phyloP scores from a whole-genome alignment of 2,329 filamentous ascomycete species.

The Alternaria novae-zelandiae region DNA sequence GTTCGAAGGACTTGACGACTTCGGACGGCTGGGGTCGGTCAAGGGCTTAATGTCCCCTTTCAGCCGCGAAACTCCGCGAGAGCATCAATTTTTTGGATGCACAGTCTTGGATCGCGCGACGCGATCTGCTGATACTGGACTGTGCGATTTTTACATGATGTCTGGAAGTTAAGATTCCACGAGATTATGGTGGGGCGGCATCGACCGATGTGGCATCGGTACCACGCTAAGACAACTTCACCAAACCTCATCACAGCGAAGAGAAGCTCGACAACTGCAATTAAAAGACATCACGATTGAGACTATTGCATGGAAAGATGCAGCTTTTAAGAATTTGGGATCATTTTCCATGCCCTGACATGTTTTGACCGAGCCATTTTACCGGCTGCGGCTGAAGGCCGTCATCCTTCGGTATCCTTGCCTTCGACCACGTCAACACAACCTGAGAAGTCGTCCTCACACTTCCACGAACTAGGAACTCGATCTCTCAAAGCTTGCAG shows the following conservation, averaged over 20 bases:
- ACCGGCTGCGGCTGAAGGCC: background rate
- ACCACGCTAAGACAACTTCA: background rate
- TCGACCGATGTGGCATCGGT: background rate
- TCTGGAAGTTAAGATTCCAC: background rate
- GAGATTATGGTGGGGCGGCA: background rate
- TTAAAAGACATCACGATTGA: background rate
- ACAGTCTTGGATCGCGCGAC: background rate
- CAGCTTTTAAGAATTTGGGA: background rate
- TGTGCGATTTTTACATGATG: background rate
- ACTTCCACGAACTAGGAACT: background rate
- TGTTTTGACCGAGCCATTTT: background rate
- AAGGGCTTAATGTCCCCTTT: background rate
- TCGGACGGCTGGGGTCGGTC: background rate
- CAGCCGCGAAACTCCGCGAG: background rate
- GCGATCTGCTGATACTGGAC: background rate
- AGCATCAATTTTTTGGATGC: rapidly evolving
- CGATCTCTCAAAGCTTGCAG: background rate
- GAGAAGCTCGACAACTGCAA: background rate
- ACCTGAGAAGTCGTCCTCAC: background rate
- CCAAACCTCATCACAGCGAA: too few relatives aligned
- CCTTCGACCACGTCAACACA: background rate
- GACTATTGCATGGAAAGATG: background rate
- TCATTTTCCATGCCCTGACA: background rate
- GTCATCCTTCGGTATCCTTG: background rate
- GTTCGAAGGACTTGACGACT: background rate